Evolutionary conservation across 73 alveolate genomes (phyloP), one percentile per base, ranked within the genome.

Genomic region (Durusdinium trenchii): DNA sequence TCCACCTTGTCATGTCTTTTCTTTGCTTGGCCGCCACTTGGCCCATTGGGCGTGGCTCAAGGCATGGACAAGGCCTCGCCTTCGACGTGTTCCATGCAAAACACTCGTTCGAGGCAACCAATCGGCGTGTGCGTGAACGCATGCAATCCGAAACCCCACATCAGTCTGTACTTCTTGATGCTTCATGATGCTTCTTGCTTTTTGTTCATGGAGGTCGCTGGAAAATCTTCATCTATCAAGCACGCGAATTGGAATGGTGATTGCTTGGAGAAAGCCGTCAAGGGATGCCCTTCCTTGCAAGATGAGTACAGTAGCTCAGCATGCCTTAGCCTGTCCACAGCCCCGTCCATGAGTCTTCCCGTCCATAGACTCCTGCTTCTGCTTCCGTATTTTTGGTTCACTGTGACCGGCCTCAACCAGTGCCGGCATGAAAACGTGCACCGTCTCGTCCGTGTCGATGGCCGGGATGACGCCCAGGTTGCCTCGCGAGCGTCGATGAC

Each of bases 31-130:
- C 23, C 69, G 69, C 69, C 23, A 23, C n/a, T 1, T 23, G 73
- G 73, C 18, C n/a, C n/a, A n/a, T n/a, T n/a, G n/a, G n/a, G n/a
- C n/a, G n/a, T n/a, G n/a, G n/a, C n/a, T n/a, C 45, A 16, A 84
- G 94, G 94, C 73, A 84, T 36, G 94, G 94, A 2, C 76, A 84
- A 51, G 94, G 94, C 16, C 18, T 84, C 38, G 94, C 94, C 94
- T 84, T 84, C 43, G 94, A 84, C 94, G 38, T 84, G 76, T 84
- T 84, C 36, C 94, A 84, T 62, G 94, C 94, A 62, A 84, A 84
- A 75, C 94, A 84, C 94, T 61, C 51, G 73, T 84, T 2, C 35
- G 94, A 84, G 94, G 92, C 71, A 36, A 23, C n/a, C 38, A 3
- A 6, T 71, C 51, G n/a, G n/a, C n/a, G n/a, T n/a, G n/a, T n/a